Evolutionary conservation across 2,329 filamentous ascomycete species (phyloP).

Genomic region (Macrophomina pseudophaseolina): DNA sequence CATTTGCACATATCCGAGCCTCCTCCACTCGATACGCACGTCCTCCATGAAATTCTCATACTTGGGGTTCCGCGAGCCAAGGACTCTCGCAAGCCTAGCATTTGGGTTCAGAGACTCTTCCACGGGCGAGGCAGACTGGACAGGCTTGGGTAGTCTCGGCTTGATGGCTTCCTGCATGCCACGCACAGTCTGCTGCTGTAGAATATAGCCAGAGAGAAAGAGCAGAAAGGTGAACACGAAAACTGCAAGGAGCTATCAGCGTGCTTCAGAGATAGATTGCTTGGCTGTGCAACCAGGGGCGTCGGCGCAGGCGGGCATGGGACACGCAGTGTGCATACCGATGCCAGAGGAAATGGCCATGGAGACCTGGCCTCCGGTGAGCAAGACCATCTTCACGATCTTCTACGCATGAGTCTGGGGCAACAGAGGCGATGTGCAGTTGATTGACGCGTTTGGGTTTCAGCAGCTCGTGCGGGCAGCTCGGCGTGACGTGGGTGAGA

Average conservation of each 20-base stretch:
- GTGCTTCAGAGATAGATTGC: not conserved
- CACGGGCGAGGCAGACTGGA: slow-evolving; percentile 41
- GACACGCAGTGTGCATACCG: slow-evolving; percentile 53
- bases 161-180: slow-evolving; percentile 77
- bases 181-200: slow-evolving; percentile 84
- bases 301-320: not conserved
- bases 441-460: slow-evolving; percentile 11
- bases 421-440: not conserved
- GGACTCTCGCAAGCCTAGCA: slow-evolving; percentile 17
- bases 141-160: slow-evolving; percentile 53
- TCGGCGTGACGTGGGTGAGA: slow-evolving; percentile 2
- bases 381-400: slow-evolving; percentile 52
- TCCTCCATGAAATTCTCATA: slow-evolving; percentile 26
- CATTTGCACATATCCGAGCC: slow-evolving; percentile 55
- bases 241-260: slow-evolving; percentile 50
- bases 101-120: slow-evolving; percentile 25
- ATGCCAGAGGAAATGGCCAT: slow-evolving; percentile 67
- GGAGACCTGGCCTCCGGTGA: slow-evolving; percentile 74
- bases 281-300: slow-evolving; percentile 5
- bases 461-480: slow-evolving; percentile 10
- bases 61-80: slow-evolving; percentile 28
- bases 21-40: slow-evolving; percentile 50
- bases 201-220: slow-evolving; percentile 84
- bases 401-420: not conserved
- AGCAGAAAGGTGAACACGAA: slow-evolving; percentile 79